Conservation (phyloP, 2,329 filamentous ascomycete genomes). For the Drechmeria coniospora region DNA sequence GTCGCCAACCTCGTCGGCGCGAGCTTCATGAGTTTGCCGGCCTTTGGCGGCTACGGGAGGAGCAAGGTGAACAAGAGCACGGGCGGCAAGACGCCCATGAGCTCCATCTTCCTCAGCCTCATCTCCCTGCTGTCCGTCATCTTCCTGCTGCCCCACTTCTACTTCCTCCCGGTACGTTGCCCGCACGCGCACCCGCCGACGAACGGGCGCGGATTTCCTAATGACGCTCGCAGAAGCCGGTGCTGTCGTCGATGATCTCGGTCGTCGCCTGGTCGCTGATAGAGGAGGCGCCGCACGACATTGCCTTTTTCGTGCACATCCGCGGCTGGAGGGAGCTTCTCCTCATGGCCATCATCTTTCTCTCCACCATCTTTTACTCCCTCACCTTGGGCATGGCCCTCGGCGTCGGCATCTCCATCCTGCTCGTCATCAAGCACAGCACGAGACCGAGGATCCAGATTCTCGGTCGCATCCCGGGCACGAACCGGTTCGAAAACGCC, state of each 20-base stretch:
- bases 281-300: constrained; percentile 87
- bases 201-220: neutral
- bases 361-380: constrained; percentile 89
- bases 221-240: constrained; percentile 53
- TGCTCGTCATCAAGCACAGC: constrained; percentile 79
- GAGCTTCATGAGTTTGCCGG: constrained; percentile 82
- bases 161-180: constrained; percentile 73
- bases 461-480: constrained; percentile 73
- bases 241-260: constrained; percentile 84
- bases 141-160: constrained; percentile 79
- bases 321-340: constrained; percentile 72
- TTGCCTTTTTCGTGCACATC: constrained; percentile 77
- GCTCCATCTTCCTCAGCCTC: constrained; percentile 69
- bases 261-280: constrained; percentile 90
- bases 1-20: constrained; percentile 82
- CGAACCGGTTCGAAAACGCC: constrained; percentile 73
- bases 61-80: constrained; percentile 93
- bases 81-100: constrained; percentile 86
- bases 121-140: constrained; percentile 70
- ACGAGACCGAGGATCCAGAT: constrained; percentile 94
- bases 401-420: constrained; percentile 76
- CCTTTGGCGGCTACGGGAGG: constrained; percentile 89
- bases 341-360: constrained; percentile 81
- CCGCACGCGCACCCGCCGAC: neutral
- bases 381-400: constrained; percentile 86